These are phyloP conservation scores for Cutaneotrichosporon sp. DNA, from an alignment of 1,284 basidiomycete species.

Conservation along the genomic window DNA sequence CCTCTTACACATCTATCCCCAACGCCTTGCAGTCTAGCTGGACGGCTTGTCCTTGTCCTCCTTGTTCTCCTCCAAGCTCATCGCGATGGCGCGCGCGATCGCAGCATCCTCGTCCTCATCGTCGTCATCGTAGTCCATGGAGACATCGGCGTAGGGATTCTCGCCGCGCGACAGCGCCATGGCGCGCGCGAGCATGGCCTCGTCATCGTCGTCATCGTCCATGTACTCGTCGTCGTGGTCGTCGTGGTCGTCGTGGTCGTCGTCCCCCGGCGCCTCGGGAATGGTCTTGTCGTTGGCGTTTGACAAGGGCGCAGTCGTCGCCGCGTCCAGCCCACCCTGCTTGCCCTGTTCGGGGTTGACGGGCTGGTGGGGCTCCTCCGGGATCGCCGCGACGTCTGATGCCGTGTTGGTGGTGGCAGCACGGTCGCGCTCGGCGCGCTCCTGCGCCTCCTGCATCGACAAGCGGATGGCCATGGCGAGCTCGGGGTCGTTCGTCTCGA, in stretches of 20 bases:
- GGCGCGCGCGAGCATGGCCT: slow-evolving; percentile 46
- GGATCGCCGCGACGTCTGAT: slow-evolving; percentile 11
- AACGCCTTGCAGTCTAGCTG: background rate
- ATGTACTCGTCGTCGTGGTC: slow-evolving; percentile 4
- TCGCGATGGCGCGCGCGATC: slow-evolving; percentile 65
- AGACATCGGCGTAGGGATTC: slow-evolving; percentile 37
- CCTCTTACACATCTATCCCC: slow-evolving; percentile 6
- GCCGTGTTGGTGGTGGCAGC: slow-evolving; percentile 25
- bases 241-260: slow-evolving; percentile 21
- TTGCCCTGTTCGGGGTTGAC: slow-evolving; percentile 20
- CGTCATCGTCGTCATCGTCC: slow-evolving; percentile 46
- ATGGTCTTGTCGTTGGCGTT: slow-evolving; percentile 32
- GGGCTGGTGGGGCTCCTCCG: slow-evolving; percentile 14
- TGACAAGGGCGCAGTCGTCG: slow-evolving; percentile 30
- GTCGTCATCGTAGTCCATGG: slow-evolving; percentile 46
- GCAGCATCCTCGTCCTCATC: slow-evolving; percentile 61
- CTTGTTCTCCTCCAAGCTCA: slow-evolving; percentile 58
- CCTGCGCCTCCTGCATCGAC: slow-evolving; percentile 96
- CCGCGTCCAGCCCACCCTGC: slow-evolving; percentile 22
- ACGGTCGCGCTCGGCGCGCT: slow-evolving; percentile 46
- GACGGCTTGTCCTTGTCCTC: slow-evolving; percentile 21
- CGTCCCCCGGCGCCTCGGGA: slow-evolving; percentile 31
- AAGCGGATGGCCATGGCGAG: slow-evolving; percentile 97
- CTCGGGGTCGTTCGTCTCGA: slow-evolving; percentile 94
- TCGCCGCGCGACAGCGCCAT: slow-evolving; percentile 47